Evolutionary conservation across 805 yeast species (phyloP).

Genomic region (Metschnikowia corniflorae): DNA sequence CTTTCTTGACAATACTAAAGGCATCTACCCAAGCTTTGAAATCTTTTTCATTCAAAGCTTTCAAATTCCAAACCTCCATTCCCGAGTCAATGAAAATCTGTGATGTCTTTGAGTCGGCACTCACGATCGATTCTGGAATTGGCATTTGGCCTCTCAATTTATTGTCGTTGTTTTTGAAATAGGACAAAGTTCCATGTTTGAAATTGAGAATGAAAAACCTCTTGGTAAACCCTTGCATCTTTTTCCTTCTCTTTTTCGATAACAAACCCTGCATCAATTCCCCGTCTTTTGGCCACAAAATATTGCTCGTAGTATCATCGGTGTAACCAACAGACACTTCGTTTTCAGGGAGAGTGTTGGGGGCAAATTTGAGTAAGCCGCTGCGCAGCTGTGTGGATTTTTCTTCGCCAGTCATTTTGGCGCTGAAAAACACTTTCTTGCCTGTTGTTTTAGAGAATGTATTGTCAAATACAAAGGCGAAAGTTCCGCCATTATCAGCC

Average conservation of each 20-base stretch:
- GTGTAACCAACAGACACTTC: neutral
- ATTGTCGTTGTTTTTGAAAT: constrained; percentile 70
- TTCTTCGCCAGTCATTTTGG: constrained; percentile 18
- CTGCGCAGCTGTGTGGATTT: neutral
- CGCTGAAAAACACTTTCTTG: constrained; percentile 71
- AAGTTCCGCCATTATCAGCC: constrained; percentile 63
- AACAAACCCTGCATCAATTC: constrained; percentile 75
- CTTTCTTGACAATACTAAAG: constrained; percentile 51
- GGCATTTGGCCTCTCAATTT: constrained; percentile 91
- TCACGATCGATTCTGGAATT: constrained; percentile 72
- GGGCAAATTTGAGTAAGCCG: neutral
- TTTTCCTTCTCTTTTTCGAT: constrained; percentile 74
- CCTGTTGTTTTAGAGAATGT: constrained; percentile 82
- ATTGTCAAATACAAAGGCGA: constrained; percentile 89
- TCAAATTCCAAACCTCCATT: constrained; percentile 88
- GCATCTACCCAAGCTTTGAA: constrained; percentile 85
- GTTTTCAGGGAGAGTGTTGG: neutral
- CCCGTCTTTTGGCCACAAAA: constrained; percentile 51
- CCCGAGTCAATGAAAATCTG: constrained; percentile 89
- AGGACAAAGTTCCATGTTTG: constrained; percentile 78
- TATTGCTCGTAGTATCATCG: constrained; percentile 8
- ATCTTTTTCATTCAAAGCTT: constrained; percentile 59
- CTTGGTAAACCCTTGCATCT: constrained; percentile 80
- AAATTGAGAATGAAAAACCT: constrained; percentile 81
- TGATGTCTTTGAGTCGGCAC: constrained; percentile 64